phyloP scores from a whole-genome alignment of 148 eudicot genomes.

The Chenopodium quinoa region DNA sequence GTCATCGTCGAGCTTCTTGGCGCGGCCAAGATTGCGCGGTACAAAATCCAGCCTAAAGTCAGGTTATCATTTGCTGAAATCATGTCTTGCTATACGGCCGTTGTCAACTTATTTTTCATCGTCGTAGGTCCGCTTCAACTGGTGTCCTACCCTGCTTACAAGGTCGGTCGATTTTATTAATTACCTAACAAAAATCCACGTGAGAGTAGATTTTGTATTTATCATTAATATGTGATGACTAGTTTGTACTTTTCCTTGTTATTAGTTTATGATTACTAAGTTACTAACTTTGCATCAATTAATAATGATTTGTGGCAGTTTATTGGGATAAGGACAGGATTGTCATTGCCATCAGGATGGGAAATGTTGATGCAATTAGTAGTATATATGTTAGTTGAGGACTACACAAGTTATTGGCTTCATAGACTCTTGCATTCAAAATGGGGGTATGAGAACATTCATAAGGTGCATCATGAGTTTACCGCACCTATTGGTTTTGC shows the following conservation, averaged over 20 bases:
- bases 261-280: too few species aligned
- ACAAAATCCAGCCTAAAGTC: constrained; percentile 73
- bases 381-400: constrained; percentile 75
- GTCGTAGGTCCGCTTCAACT: constrained; percentile 83
- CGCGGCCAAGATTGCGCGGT: constrained; percentile 27
- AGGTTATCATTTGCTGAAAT: constrained; percentile 35
- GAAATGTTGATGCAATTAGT: constrained; percentile 64
- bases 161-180: constrained; percentile 30
- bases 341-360: constrained; percentile 74
- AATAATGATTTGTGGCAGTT: constrained; percentile 32
- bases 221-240: too few species aligned
- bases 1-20: constrained; percentile 38
- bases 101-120: constrained; percentile 69
- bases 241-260: too few species aligned
- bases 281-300: not conserved
- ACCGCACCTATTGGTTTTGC: constrained; percentile 79
- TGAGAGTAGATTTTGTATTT: too few species aligned
- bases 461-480: constrained; percentile 85
- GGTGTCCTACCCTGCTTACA: constrained; percentile 62
- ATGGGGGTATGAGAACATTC: constrained; percentile 90
- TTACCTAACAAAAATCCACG: not conserved
- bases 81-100: constrained; percentile 55
- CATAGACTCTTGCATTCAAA: constrained; percentile 73
- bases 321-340: constrained; percentile 72
- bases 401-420: constrained; percentile 82